These are phyloP conservation scores for Lichtheimia ornata DNA, from an alignment of 371 early-diverging fungal genomes.

Conservation along the genomic window DNA sequence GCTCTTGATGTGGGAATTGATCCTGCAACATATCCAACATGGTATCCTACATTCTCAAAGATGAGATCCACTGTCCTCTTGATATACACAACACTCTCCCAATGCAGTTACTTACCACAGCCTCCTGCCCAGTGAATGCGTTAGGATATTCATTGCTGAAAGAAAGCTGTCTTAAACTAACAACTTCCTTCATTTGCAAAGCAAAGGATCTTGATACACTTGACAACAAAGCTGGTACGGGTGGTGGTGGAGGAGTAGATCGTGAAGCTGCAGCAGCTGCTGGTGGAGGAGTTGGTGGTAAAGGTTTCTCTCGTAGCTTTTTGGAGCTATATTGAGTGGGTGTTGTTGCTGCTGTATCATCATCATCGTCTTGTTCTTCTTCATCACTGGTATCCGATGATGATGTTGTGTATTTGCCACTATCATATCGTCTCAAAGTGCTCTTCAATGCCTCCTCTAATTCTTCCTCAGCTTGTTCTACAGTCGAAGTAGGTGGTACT, in stretches of 20 bases:
- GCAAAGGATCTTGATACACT: constrained; percentile 17
- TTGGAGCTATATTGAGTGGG: neutral
- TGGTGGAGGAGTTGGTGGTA: constrained; percentile 11
- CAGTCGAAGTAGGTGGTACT: too few species aligned
- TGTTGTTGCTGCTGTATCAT: constrained; percentile 1
- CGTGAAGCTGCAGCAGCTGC: neutral
- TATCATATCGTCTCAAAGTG: constrained; percentile 8
- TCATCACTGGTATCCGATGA: constrained; percentile 15
- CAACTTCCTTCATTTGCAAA: constrained; percentile 13
- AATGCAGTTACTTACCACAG: constrained; percentile 28
- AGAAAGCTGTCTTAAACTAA: constrained; percentile 25
- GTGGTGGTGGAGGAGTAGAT: constrained; percentile 5
- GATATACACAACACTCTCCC: too few species aligned
- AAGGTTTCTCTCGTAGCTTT: constrained; percentile 4
- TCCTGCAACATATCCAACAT: neutral
- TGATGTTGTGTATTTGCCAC: constrained; percentile 2
- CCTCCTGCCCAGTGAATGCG: constrained; percentile 26
- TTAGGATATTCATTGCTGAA: constrained; percentile 16
- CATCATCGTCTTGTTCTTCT: constrained; percentile 1
- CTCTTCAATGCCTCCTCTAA: neutral
- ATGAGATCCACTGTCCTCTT: neutral
- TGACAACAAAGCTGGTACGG: constrained; percentile 16
- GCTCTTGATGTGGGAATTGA: neutral
- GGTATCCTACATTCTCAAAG: constrained; percentile 3
- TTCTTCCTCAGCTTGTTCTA: constrained; percentile 11